These are phyloP conservation scores for Erysimum pusillum DNA, from an alignment of 441 rosid genomes.

Conservation along the genomic window DNA sequence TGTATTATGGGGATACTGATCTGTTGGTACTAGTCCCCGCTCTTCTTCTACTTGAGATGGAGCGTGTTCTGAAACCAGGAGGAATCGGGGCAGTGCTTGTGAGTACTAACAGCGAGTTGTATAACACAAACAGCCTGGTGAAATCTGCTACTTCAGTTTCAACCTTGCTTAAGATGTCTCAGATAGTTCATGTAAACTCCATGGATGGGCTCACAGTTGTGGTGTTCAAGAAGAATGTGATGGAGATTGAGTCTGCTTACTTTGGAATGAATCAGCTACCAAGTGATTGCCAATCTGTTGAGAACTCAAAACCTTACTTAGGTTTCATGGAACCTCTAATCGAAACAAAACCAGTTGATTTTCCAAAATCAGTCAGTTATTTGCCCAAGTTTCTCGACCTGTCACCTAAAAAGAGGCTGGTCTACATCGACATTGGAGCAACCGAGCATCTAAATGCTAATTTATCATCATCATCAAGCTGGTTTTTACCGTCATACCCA, in stretches of 20 bases:
- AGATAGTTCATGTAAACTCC: constrained; percentile 61
- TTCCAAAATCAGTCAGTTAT: constrained; percentile 53
- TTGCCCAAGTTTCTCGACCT: constrained; percentile 62
- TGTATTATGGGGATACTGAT: constrained; percentile 59
- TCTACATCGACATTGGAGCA: constrained; percentile 66
- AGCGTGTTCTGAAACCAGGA: constrained; percentile 69
- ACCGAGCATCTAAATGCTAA: constrained; percentile 56
- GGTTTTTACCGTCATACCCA: constrained; percentile 75
- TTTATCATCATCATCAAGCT: constrained; percentile 48
- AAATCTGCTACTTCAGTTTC: constrained; percentile 70
- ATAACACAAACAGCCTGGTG: constrained; percentile 51
- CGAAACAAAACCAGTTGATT: constrained; percentile 49
- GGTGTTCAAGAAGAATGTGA: constrained; percentile 64
- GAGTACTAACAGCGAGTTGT: constrained; percentile 45
- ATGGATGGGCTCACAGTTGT: constrained; percentile 64
- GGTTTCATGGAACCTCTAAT: constrained; percentile 60
- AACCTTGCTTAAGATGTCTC: constrained; percentile 62
- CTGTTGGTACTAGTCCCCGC: constrained; percentile 65
- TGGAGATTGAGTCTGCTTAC: constrained; percentile 46
- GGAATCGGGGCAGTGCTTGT: constrained; percentile 77
- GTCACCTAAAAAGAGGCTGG: constrained; percentile 53
- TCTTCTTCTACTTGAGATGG: constrained; percentile 71
- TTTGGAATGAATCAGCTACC: constrained; percentile 62
- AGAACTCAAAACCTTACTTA: constrained; percentile 54
- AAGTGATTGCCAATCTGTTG: constrained; percentile 59